phyloP scores from a whole-genome alignment of 352 stramenopile species.

The Pythium guiyangense region DNA sequence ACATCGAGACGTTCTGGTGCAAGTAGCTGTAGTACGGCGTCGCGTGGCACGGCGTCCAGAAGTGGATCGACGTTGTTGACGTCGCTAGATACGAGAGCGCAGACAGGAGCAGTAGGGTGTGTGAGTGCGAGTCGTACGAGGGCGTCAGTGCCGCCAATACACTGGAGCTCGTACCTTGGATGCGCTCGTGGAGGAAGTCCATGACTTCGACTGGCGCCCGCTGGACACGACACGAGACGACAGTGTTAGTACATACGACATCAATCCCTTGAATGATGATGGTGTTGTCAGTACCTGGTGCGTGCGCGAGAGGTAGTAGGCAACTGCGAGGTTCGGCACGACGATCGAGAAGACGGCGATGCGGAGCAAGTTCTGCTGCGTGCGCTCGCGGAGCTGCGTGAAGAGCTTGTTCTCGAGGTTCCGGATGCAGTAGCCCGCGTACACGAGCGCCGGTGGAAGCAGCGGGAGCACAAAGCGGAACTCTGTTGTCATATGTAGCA shows the following conservation, averaged over 20 bases:
- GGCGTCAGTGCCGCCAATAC: neutral
- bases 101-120: neutral
- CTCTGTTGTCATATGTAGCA: constrained; percentile 34
- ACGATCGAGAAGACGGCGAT: constrained; percentile 45
- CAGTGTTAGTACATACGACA: constrained; percentile 4
- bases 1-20: constrained; percentile 79
- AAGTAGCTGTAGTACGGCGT: constrained; percentile 88
- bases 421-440: constrained; percentile 67
- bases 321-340: constrained; percentile 55
- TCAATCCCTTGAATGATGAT: too few species aligned
- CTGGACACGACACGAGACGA: constrained; percentile 17
- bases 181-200: constrained; percentile 58
- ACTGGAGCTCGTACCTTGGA: constrained; percentile 34
- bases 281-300: constrained; percentile 46
- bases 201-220: constrained; percentile 74
- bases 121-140: neutral
- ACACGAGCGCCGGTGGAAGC: constrained; percentile 64
- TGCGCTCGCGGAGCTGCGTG: constrained; percentile 43
- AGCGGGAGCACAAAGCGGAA: constrained; percentile 85
- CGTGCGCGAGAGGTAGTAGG: constrained; percentile 64
- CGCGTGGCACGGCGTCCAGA: constrained; percentile 82
- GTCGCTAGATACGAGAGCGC: constrained; percentile 14
- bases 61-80: constrained; percentile 59
- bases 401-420: constrained; percentile 68
- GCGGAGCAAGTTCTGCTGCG: constrained; percentile 50